Evolutionary conservation across 2,329 filamentous ascomycete genomes (phyloP), one percentile per base, ranked within the genome.

Genomic region (Stemphylium lycopersici): DNA sequence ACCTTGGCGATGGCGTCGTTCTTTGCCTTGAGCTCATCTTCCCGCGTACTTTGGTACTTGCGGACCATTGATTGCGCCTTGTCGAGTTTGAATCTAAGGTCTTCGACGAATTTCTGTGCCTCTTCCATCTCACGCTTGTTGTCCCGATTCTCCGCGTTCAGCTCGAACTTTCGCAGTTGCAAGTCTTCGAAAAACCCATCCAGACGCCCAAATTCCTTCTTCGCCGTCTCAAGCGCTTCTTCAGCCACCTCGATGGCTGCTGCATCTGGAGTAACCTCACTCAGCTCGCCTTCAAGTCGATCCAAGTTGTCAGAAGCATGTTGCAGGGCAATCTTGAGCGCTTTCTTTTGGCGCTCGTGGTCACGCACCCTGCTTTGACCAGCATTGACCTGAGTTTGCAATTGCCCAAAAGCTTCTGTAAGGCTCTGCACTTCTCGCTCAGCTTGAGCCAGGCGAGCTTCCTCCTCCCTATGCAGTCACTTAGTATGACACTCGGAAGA

Each of bases 211-310:
- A 63, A 72, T 16, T 83, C 79, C n/a, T 76, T 75, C 70, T 84
- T 73, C 67, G 69, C 86, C 6, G 87, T 84, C 51, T 79, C 75
- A 1, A 96, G 80, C 42, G 85, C 67, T 7, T 68, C 65, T 50
- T 79, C 64, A 3, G 79, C 69, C 39, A 75, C 73, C 15, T 80
- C 77, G 10, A 81, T 70, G 36, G 66, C 68, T 3, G 79, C 87
- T 67, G 91, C 90, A 49, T 86, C 84, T 3, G 88, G 79, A 45
- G 75, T 77, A 52, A 84, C 81, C 50, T 77, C 78, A 16, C 85
- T 83, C 38, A 87, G 77, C 11, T 83, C 87, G 55, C 90, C 81
- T 58, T 91, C 87, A 34, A 96, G 80, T 39, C 86, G 84, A 48
- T 85, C 83, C 29, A 89, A 80, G 6, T 80, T 78, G 46, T 88